A percentile compares a stretch with the other conserved stretches of the same genome.
Conservation (phyloP, 352 stramenopile species). For the Globisporangium carolinianum region DNA sequence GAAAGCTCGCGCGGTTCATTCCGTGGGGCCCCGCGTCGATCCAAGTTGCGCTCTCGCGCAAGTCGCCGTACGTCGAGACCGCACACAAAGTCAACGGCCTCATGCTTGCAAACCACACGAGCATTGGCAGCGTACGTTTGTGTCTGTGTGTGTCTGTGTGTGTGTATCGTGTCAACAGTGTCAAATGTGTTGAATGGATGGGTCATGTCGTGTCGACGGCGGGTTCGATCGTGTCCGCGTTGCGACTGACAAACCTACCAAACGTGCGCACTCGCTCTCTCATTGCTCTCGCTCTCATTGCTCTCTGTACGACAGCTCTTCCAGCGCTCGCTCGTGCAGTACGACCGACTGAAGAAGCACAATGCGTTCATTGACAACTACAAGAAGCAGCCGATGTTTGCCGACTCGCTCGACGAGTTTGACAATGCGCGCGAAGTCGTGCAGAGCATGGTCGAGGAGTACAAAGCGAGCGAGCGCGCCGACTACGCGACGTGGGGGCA, state of each 20-base stretch:
- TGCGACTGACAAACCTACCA: too few relatives aligned
- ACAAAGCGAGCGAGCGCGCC: constrained; percentile 73
- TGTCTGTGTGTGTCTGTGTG: too few relatives aligned
- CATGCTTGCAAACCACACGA: constrained; percentile 99
- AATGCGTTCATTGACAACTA: constrained; percentile 99
- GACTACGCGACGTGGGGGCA: constrained; percentile 80
- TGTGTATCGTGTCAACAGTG: constrained; percentile 1
- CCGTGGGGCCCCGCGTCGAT: constrained; percentile 98
- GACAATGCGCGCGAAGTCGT: constrained; percentile 80
- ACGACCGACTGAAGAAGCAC: constrained; percentile 95
- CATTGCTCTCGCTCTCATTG: neutral
- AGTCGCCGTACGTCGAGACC: constrained; percentile 96
- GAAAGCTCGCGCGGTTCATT: constrained; percentile 97
- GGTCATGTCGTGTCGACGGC: too few relatives aligned
- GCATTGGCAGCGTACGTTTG: constrained; percentile 80
- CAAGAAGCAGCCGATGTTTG: constrained; percentile 97
- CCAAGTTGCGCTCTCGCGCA: constrained; percentile 97
- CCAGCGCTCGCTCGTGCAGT: constrained; percentile 92
- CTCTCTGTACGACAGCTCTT: constrained; percentile 38
- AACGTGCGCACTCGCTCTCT: neutral
- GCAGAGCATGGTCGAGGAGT: constrained; percentile 80
- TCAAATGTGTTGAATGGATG: neutral
- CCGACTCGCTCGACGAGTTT: constrained; percentile 81
- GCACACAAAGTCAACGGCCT: constrained; percentile 96
- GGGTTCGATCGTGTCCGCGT: too few relatives aligned